Conservation (phyloP, 78 protist species). For the Protostelium mycophagum region DNA sequence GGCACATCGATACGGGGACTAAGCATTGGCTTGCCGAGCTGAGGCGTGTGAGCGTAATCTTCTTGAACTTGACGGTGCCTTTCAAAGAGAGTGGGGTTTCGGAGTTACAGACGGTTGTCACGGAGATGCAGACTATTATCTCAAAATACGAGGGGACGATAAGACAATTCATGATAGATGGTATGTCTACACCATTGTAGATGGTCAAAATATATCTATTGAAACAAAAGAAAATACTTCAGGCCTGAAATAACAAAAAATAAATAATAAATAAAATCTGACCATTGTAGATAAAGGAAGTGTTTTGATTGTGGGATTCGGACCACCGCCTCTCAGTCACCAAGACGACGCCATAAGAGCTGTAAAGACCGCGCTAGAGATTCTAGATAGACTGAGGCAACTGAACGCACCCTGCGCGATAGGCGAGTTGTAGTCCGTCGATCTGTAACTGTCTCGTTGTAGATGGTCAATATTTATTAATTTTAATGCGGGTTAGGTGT, state of each 20-base stretch:
- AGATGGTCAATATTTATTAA: no score
- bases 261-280: background rate
- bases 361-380: slow-evolving; percentile 53
- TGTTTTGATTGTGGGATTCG: slow-evolving; percentile 69
- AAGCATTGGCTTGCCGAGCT: slow-evolving; percentile 53
- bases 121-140: slow-evolving; percentile 34
- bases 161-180: slow-evolving; percentile 59
- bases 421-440: no score
- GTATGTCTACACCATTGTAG: no score
- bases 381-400: slow-evolving; percentile 25
- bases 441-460: no score
- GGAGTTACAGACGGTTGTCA: slow-evolving; percentile 12
- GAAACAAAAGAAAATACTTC: no score
- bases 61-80: slow-evolving; percentile 18
- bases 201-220: no score
- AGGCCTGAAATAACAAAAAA: background rate
- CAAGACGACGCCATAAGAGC: slow-evolving; percentile 74
- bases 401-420: slow-evolving; percentile 23
- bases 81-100: background rate
- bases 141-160: slow-evolving; percentile 55
- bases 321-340: slow-evolving; percentile 49
- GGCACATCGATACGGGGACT: slow-evolving; percentile 12
- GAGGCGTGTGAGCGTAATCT: slow-evolving; percentile 47
- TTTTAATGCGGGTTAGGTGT: no score
- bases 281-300: slow-evolving; percentile 50